Evolutionary conservation across 768 basidiomycete species (phyloP).

Genomic region (Tephrocybe sp.): DNA sequence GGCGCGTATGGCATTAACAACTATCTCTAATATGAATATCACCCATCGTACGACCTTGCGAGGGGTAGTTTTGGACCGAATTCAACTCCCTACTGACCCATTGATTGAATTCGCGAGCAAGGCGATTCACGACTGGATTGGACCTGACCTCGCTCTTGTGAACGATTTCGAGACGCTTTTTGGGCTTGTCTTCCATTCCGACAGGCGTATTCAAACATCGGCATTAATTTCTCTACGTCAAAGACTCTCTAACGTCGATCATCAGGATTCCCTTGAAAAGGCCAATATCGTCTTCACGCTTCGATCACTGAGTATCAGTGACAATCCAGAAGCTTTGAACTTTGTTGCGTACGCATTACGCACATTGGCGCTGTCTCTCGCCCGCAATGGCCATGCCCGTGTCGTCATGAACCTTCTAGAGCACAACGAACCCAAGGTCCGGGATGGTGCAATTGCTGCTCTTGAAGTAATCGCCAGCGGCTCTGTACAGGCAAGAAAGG

Average conservation of each 20-base stretch:
- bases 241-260: slow-evolving; percentile 8
- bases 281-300: slow-evolving; percentile 15
- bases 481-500: slow-evolving; percentile 10
- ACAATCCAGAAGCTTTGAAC: slow-evolving; percentile 17
- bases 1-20: slow-evolving; percentile 14
- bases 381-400: slow-evolving; percentile 13
- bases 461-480: slow-evolving; percentile 17
- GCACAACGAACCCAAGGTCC: slow-evolving; percentile 13
- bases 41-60: slow-evolving; percentile 16
- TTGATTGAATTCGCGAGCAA: slow-evolving; percentile 14
- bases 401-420: slow-evolving; percentile 11
- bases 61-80: slow-evolving; percentile 13
- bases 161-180: slow-evolving; percentile 17
- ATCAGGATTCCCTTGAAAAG: slow-evolving; percentile 19
- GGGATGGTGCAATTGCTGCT: slow-evolving; percentile 15
- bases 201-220: slow-evolving; percentile 16
- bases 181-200: slow-evolving; percentile 13
- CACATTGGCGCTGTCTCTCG: slow-evolving; percentile 14
- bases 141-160: slow-evolving; percentile 18
- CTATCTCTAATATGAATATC: slow-evolving; percentile 15
- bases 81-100: slow-evolving; percentile 14
- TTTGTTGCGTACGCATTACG: slow-evolving; percentile 16
- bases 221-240: slow-evolving; percentile 15
- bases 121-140: slow-evolving; percentile 20
- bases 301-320: slow-evolving; percentile 11